Base-by-base conservation (phyloP, 2,329 filamentous ascomycete genomes). In the Nemania bipapillata region DNA sequence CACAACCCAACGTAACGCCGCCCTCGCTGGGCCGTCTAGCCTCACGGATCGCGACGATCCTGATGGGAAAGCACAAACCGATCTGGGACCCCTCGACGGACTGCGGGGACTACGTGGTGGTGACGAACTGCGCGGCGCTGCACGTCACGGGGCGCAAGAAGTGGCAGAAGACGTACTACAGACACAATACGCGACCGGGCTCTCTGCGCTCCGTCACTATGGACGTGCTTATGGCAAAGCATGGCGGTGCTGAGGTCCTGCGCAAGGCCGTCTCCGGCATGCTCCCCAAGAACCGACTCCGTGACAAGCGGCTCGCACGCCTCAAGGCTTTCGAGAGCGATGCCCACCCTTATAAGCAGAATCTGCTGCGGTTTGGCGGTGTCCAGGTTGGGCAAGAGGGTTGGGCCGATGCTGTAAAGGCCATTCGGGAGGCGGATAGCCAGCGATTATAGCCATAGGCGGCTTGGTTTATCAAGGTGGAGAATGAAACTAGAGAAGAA, bases 61-160 rank as follows among this genome's bases (percentile, higher is more conserved):
- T 97, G 60, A 97, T 98, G 94, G 96, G 96, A 83, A 99, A 99
- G 86, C 92, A 99, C 87, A 99, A 99, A 84, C 96, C 96, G 24
- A 97, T 96, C 81, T 99, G 90, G 84, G 93, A 98, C 83, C 96
- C 96, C 1, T 97, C 94, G 24, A 97, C 94, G 70, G 96, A 99
- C 86, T 98, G 96, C 86, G 96, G 96, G 75, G 96, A 99, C 88
- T 99, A 99, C 81, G 94, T 99, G 12, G 95, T 99, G 0, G 94
- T 96, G 59, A 93, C 93, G 42, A 91, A 94, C 80, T 98, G 96
- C 85, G 88, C 91, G 47, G 90, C 95, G 55, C 86, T 99, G 57
- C 90, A 94, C 83, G 91, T 90, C 1, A 98, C 96, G 7, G 96
- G 96, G 74, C 92, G 92, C 80, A 99, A 99, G 85, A 92, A 90